Percentiles rank a stretch among this genome's conserved stretches.
Evolutionary conservation across 306 rosid species (phyloP).

Genomic region (Vigna hirtella): DNA sequence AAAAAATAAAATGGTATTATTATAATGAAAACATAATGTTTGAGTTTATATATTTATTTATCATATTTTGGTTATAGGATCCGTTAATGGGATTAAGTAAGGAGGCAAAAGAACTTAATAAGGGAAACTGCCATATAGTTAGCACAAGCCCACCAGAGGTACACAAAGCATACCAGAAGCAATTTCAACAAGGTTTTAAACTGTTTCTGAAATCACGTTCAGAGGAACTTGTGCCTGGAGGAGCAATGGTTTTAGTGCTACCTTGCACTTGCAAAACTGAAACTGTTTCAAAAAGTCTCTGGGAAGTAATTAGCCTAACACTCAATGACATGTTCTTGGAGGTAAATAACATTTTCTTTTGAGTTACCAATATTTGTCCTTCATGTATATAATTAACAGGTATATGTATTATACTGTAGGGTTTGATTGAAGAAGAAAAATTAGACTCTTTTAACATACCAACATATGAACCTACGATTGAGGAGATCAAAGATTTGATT

Average conservation of each 20-base stretch:
- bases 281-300: neutral
- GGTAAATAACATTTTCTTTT: neutral
- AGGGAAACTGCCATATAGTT: conserved; percentile 23
- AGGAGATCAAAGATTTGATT: conserved; percentile 20
- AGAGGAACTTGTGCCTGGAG: conserved; percentile 52
- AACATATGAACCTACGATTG: conserved; percentile 3
- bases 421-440: conserved; percentile 35
- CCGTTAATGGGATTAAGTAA: neutral
- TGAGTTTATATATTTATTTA: too few species aligned
- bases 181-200: conserved; percentile 53
- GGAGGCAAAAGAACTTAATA: neutral
- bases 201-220: conserved; percentile 50
- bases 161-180: conserved; percentile 41
- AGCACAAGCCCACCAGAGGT: conserved; percentile 50
- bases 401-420: neutral
- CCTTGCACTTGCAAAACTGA: neutral
- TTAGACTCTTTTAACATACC: conserved; percentile 35
- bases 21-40: too few species aligned
- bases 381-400: too few species aligned
- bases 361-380: neutral
- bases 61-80: neutral
- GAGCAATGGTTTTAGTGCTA: conserved; percentile 53
- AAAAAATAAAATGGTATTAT: too few species aligned
- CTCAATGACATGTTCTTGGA: neutral
- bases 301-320: too few species aligned